Conservation (phyloP, 2,329 filamentous ascomycete species). For the Colletotrichum tamarilloi region DNA sequence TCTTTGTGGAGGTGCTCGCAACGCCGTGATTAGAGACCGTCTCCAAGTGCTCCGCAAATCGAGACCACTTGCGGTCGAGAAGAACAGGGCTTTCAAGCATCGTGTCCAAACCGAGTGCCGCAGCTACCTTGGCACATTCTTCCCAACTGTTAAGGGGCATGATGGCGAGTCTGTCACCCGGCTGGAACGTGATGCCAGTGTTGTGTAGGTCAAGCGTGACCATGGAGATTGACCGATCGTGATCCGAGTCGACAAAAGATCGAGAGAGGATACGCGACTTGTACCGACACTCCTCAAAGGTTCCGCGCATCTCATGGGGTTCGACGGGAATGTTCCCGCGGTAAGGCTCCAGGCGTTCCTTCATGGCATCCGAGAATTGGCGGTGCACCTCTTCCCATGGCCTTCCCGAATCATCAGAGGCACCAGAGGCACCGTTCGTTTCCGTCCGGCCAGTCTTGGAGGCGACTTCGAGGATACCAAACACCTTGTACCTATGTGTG, state of each 20-base stretch:
- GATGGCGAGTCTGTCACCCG: conserved; percentile 63
- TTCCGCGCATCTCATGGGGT: conserved; percentile 65
- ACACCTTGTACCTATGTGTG: conserved; percentile 67
- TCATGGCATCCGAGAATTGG: conserved; percentile 65
- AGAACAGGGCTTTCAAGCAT: conserved; percentile 55
- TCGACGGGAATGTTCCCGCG: conserved; percentile 58
- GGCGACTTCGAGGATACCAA: conserved; percentile 65
- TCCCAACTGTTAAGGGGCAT: conserved; percentile 67
- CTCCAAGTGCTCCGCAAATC: conserved; percentile 59
- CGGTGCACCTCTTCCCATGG: conserved; percentile 63
- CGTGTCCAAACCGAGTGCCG: conserved; percentile 60
- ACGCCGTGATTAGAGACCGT: conserved; percentile 46
- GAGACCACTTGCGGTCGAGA: conserved; percentile 54
- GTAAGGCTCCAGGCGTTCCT: conserved; percentile 62
- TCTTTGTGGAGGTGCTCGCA: conserved; percentile 34
- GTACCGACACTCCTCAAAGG: conserved; percentile 66
- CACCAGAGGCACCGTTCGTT: conserved; percentile 63
- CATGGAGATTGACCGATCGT: conserved; percentile 56
- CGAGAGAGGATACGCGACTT: conserved; percentile 56
- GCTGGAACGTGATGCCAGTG: conserved; percentile 64
- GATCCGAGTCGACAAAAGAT: conserved; percentile 58
- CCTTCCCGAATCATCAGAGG: conserved; percentile 50
- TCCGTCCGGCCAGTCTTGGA: conserved; percentile 64
- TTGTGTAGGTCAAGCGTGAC: conserved; percentile 64
- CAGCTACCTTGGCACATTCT: conserved; percentile 65